These are phyloP conservation scores for Kluyveromyces dobzhanskii DNA, from an alignment of 805 yeast genomes.

Conservation along the genomic window DNA sequence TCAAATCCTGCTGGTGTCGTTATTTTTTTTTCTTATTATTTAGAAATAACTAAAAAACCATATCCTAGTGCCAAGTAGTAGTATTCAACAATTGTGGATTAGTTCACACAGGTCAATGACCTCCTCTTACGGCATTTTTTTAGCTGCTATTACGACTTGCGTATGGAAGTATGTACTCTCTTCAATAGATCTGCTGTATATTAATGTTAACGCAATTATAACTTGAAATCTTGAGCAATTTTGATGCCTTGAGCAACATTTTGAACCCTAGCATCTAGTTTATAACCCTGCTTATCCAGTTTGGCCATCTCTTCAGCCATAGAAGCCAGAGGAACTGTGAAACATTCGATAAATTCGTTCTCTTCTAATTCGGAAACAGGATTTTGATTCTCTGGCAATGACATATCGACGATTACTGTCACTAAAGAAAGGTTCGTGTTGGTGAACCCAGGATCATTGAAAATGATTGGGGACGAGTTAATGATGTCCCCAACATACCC, in stretches of 20 bases:
- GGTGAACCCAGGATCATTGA: constrained; percentile 81
- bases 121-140: no score
- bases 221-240: constrained; percentile 37
- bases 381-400: constrained; percentile 51
- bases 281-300: constrained; percentile 57
- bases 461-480: constrained; percentile 41
- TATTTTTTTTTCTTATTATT: constrained; percentile 13
- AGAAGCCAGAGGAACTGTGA: constrained; percentile 54
- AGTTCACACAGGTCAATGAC: no score
- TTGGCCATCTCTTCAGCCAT: constrained; percentile 47
- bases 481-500: constrained; percentile 72
- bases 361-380: constrained; percentile 80
- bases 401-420: constrained; percentile 66
- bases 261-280: constrained; percentile 80
- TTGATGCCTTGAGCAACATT: constrained; percentile 77
- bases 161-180: not conserved
- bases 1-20: constrained; percentile 41
- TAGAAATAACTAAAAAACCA: no score
- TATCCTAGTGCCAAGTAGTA: no score
- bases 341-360: constrained; percentile 87
- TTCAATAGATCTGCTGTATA: no score
- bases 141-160: no score
- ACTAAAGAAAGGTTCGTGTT: constrained; percentile 81
- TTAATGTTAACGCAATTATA: no score
- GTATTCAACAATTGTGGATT: no score